Base-by-base conservation (phyloP, 192 early-diverging fungal genomes). In the Backusella tuberculispora region DNA sequence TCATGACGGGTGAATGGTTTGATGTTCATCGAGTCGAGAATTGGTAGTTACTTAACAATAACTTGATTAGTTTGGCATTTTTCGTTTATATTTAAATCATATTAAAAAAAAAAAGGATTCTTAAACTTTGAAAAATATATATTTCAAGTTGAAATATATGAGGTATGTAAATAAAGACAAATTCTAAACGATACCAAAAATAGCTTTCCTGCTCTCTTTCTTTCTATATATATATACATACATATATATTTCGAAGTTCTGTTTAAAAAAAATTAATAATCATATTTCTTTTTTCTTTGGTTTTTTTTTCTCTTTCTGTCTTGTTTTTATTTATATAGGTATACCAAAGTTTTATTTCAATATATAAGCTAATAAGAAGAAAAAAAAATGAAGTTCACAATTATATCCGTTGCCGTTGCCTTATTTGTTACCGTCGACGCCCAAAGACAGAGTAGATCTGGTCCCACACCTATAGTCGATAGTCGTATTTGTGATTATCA, bases 1-100 rank as follows among this genome's bases (percentile, higher is more conserved):
- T 80, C 1, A 81, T 81, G 10, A 77, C 76, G 17, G 86, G 86
- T 5, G 84, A 85, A 72, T 88, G 86, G 86, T 81, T 84, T 64
- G 80, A 76, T 29, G 67, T 82, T 19, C 38, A 60, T 41, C 63
- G 77, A 63, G 29, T 73, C 29, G 63, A 69, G 48, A 21, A 42
- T 38, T 68, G 65, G 66, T 60, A 48, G 19, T 34, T 50, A 73
- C 3, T 26, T 24, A 26, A 6, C 15, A 15, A 0, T 29, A 46
- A 29, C 24, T 45, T 69, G 42, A 40, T 29, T 47, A 34, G 24
- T 45, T 24, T 29, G 43, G 68, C 15, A 69, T 24, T 19, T 46
- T 13, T 15, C 24, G 26, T 69, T 40, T 47, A 69, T 45, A 29
- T 40, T 40, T 69, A 47, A 29, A 69, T 69, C n/a, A 46, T 34